Conservation (phyloP, 1,284 basidiomycete genomes). For the Microbotryum intermedium region DNA sequence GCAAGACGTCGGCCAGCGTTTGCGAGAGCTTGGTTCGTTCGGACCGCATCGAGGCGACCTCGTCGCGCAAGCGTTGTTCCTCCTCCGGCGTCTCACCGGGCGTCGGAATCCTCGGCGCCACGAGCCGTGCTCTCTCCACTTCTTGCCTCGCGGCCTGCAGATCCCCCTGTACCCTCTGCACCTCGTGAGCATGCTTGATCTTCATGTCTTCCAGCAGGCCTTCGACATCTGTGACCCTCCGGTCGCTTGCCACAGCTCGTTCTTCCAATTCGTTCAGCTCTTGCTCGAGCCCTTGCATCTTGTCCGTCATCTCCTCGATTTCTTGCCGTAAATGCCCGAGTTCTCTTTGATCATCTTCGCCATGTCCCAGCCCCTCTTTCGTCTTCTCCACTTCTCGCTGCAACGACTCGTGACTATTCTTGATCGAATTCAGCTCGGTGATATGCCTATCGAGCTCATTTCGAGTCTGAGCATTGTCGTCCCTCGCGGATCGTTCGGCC, state of each 20-base stretch:
- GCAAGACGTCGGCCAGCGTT: conserved; percentile 22
- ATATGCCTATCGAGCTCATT: conserved; percentile 9
- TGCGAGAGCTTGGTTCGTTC: conserved; percentile 5
- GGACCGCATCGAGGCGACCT: background rate
- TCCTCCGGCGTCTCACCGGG: background rate
- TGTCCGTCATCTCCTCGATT: background rate
- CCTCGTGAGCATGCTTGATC: conserved; percentile 4
- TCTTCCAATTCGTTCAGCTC: background rate
- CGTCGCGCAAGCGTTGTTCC: background rate
- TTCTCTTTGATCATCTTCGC: background rate
- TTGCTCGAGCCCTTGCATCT: background rate
- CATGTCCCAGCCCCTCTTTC: background rate
- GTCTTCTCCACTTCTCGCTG: conserved; percentile 1
- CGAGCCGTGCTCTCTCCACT: background rate
- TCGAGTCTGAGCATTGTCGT: no score
- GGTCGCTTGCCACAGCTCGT: no score
- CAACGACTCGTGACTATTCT: background rate
- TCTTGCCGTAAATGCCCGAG: background rate
- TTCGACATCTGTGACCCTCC: background rate
- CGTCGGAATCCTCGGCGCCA: background rate
- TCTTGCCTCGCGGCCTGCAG: background rate
- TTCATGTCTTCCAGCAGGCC: background rate
- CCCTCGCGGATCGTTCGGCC: background rate
- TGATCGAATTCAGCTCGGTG: background rate
- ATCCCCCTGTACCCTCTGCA: background rate